These are phyloP conservation scores for Gaillardinia entomophila DNA, from an alignment of 805 yeast genomes.

Conservation along the genomic window DNA sequence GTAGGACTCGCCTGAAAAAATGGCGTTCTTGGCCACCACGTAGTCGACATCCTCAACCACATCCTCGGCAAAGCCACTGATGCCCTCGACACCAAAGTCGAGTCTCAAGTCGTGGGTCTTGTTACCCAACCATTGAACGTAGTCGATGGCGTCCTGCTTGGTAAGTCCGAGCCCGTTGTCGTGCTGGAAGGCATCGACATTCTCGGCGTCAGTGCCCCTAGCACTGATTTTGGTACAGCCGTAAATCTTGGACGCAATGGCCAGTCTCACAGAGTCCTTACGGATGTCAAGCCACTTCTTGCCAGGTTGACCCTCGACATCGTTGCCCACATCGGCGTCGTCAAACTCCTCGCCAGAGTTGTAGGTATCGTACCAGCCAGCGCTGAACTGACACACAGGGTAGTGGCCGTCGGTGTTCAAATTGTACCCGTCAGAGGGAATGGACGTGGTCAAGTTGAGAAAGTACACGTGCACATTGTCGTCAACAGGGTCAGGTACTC, in stretches of 20 bases:
- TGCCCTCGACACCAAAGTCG: not conserved
- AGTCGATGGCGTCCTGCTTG: constrained; percentile 13
- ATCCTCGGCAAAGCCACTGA: not conserved
- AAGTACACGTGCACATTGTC: not conserved
- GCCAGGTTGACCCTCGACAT: constrained; percentile 21
- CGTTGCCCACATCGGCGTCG: constrained; percentile 15
- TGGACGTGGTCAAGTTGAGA: not conserved
- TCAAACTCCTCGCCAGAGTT: constrained; percentile 13
- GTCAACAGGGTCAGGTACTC: not conserved
- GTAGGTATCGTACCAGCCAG: constrained; percentile 23
- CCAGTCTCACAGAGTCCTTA: constrained; percentile 11
- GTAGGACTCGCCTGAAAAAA: too few relatives aligned
- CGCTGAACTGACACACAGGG: constrained; percentile 21
- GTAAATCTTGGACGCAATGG: constrained; percentile 14
- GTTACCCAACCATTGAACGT: constrained; percentile 13
- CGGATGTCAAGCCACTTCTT: constrained; percentile 19
- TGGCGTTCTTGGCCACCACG: not conserved
- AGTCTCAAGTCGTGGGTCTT: constrained; percentile 9
- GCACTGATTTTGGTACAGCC: constrained; percentile 15
- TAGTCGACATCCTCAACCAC: not conserved
- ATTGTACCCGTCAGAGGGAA: too few relatives aligned
- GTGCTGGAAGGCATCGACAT: constrained; percentile 21
- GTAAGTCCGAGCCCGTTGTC: constrained; percentile 20
- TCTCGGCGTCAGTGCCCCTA: constrained; percentile 25
- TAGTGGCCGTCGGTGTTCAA: not conserved